phyloP scores from a whole-genome alignment of 805 yeast genomes.

The Tanozyma kutaoensis region DNA sequence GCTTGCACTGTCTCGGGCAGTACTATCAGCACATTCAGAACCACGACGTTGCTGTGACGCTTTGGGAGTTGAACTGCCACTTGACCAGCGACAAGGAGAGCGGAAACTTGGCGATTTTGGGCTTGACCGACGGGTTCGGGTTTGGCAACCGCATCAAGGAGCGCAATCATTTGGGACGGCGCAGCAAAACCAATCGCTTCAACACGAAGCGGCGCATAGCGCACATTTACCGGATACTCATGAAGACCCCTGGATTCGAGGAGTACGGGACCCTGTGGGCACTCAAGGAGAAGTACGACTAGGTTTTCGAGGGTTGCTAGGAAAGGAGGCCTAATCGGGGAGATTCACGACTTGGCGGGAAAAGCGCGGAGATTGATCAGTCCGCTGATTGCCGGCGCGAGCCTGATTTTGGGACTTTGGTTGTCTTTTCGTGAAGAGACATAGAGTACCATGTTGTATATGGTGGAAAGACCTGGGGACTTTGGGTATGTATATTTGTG shows the following conservation, averaged over 20 bases:
- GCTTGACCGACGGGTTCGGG: constrained; percentile 9
- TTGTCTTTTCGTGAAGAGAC: no score
- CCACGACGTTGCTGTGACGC: constrained; percentile 7
- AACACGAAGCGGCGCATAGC: constrained; percentile 16
- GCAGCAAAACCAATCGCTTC: constrained; percentile 7
- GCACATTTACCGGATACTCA: constrained; percentile 10
- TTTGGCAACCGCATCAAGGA: constrained; percentile 9
- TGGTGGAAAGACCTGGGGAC: no score
- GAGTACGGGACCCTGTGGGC: constrained; percentile 19
- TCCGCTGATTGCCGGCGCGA: no score
- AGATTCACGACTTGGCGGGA: no score
- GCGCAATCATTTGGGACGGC: constrained; percentile 8
- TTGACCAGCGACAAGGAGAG: constrained; percentile 9
- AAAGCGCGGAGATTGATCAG: no score
- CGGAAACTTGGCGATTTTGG: constrained; percentile 11
- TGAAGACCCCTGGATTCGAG: constrained; percentile 9
- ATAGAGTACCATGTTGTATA: no score
- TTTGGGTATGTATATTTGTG: no score
- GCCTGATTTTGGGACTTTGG: no score
- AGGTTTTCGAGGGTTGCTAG: no score
- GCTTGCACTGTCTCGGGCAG: constrained; percentile 9
- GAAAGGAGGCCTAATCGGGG: no score
- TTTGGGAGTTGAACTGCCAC: constrained; percentile 11
- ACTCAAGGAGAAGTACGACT: constrained; percentile 12
- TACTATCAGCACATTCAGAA: constrained; percentile 8